These are phyloP conservation scores for Sarocladiaceae sp. DNA, from an alignment of 2,329 filamentous ascomycete genomes.

Conservation along the genomic window DNA sequence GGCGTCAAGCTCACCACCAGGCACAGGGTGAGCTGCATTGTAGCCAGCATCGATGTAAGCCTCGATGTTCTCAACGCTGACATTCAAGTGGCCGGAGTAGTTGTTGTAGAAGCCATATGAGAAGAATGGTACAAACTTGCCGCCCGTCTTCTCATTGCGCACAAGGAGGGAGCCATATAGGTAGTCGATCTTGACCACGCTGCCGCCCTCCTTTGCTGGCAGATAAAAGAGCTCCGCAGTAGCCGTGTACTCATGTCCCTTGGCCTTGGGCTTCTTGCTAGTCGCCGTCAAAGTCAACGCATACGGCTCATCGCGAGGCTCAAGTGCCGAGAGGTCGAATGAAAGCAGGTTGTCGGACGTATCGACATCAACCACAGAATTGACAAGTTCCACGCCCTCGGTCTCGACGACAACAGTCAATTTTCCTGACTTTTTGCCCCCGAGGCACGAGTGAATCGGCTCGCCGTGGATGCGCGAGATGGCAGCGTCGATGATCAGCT, in stretches of 20 bases:
- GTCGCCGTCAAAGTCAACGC: neutral
- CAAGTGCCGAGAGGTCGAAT: neutral
- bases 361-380: neutral
- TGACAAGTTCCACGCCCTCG: neutral
- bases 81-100: conserved; percentile 3
- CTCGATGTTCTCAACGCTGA: conserved; percentile 3
- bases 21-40: neutral
- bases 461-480: neutral
- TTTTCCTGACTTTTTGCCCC: conserved; percentile 19
- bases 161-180: conserved; percentile 2
- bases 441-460: conserved; percentile 13
- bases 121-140: neutral
- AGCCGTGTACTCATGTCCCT: neutral
- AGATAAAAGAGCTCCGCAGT: neutral
- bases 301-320: neutral
- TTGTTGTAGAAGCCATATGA: conserved; percentile 8
- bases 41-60: neutral
- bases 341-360: neutral
- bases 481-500: neutral
- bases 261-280: neutral
- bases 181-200: conserved; percentile 6
- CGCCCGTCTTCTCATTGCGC: neutral
- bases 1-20: neutral
- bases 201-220: neutral
- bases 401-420: neutral